phyloP scores from a whole-genome alignment of 768 basidiomycete genomes.

The Coprinopsis strossmayeri region DNA sequence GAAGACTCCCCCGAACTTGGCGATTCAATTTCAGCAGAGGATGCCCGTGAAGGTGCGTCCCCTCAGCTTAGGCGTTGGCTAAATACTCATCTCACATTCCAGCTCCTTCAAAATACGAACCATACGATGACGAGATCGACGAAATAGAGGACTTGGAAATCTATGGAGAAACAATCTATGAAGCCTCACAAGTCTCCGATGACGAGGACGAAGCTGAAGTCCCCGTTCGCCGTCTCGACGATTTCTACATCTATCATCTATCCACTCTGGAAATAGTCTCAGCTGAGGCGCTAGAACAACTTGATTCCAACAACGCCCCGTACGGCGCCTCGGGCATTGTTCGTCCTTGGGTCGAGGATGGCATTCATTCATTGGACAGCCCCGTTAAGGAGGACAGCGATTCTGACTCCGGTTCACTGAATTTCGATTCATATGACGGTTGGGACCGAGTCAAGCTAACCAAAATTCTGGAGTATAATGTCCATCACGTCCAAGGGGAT shows the following conservation, averaged over 20 bases:
- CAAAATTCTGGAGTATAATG: slow-evolving; percentile 37
- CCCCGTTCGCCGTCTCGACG: slow-evolving; percentile 49
- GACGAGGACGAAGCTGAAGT: slow-evolving; percentile 30
- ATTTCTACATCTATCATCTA: slow-evolving; percentile 48
- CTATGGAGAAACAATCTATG: slow-evolving; percentile 31
- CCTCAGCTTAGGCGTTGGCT: neutral
- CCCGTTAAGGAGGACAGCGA: slow-evolving; percentile 23
- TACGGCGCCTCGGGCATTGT: slow-evolving; percentile 36
- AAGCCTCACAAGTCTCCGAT: slow-evolving; percentile 7
- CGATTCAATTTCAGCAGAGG: too few species aligned
- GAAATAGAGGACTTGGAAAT: slow-evolving; percentile 38
- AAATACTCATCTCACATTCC: too few species aligned
- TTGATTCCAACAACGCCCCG: slow-evolving; percentile 17
- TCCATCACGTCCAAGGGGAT: slow-evolving; percentile 32
- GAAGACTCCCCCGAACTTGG: too few species aligned
- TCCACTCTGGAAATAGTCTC: slow-evolving; percentile 31
- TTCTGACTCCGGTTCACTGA: slow-evolving; percentile 14
- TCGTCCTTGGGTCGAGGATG: slow-evolving; percentile 26
- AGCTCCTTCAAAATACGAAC: slow-evolving; percentile 9
- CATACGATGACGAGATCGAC: slow-evolving; percentile 23
- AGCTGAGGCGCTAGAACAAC: slow-evolving; percentile 30
- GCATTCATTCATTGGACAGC: slow-evolving; percentile 25
- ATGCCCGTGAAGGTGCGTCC: too few species aligned
- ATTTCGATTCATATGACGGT: slow-evolving; percentile 4
- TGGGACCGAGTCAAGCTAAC: slow-evolving; percentile 30